phyloP scores from a whole-genome alignment of 2,329 filamentous ascomycete species.

The Gaeumannomyces tritici region DNA sequence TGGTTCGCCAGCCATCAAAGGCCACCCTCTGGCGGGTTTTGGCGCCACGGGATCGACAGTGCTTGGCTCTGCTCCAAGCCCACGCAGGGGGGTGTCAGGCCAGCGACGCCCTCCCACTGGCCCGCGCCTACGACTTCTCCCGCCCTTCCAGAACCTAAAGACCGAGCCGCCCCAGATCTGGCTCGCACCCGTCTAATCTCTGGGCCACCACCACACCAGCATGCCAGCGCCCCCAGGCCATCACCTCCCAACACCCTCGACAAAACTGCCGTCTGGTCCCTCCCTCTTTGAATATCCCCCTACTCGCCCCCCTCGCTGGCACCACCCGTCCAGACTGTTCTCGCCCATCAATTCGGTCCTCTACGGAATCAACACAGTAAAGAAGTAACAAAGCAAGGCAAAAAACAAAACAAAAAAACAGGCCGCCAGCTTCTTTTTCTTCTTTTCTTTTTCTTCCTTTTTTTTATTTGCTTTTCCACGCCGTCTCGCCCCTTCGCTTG shows the following conservation, averaged over 20 bases:
- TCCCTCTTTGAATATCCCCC: not conserved
- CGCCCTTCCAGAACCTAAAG: constrained; percentile 4
- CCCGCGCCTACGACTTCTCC: not conserved
- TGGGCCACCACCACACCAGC: not conserved
- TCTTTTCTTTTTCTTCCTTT: not conserved
- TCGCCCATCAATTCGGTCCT: not conserved
- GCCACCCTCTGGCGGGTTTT: not conserved
- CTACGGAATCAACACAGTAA: too few relatives aligned
- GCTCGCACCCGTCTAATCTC: not conserved
- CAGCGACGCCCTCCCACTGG: not conserved
- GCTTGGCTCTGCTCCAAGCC: not conserved
- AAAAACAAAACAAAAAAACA: not conserved
- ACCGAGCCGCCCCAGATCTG: constrained; percentile 1
- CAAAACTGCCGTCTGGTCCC: not conserved
- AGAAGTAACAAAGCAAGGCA: too few relatives aligned
- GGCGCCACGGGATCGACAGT: not conserved
- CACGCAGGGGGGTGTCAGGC: not conserved
- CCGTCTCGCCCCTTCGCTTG: not conserved
- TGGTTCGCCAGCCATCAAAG: too few relatives aligned
- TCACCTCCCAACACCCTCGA: too few relatives aligned
- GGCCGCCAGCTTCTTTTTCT: too few relatives aligned
- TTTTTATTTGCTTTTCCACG: not conserved
- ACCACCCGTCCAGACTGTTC: not conserved
- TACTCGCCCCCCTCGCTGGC: not conserved
- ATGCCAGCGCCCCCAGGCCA: too few relatives aligned